phyloP scores from a whole-genome alignment of 805 yeast genomes.

The Candida khao-thaluensis region DNA sequence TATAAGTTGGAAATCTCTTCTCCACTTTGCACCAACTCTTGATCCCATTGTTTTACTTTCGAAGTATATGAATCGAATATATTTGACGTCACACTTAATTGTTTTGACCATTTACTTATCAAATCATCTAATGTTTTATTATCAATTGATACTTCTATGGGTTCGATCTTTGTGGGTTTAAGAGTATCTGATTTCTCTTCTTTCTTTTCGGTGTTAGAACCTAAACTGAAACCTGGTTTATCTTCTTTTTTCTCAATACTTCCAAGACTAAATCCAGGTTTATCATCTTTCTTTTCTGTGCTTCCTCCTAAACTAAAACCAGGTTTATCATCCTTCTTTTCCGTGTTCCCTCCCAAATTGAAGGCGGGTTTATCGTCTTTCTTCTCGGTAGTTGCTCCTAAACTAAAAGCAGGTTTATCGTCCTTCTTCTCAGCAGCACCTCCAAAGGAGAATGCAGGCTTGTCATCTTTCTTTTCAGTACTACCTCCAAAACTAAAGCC shows the following conservation, averaged over 20 bases:
- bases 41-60: constrained; percentile 84
- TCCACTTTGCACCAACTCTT: constrained; percentile 77
- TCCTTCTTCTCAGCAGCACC: constrained; percentile 13
- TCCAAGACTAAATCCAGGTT: constrained; percentile 9
- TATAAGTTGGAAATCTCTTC: constrained; percentile 78
- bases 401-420: constrained; percentile 14
- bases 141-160: constrained; percentile 73
- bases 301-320: constrained; percentile 22
- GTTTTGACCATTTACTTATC: constrained; percentile 89
- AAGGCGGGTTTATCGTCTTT: constrained; percentile 18
- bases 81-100: constrained; percentile 67
- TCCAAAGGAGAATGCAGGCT: constrained; percentile 18
- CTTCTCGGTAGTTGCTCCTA: constrained; percentile 10
- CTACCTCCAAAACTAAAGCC: constrained; percentile 20
- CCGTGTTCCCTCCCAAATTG: constrained; percentile 2
- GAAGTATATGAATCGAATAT: constrained; percentile 74
- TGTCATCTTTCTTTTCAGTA: constrained; percentile 15
- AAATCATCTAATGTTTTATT: constrained; percentile 92
- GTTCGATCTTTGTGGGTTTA: constrained; percentile 56
- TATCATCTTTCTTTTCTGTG: constrained; percentile 14
- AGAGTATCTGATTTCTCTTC: constrained; percentile 18
- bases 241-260: constrained; percentile 10
- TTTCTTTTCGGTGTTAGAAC: constrained; percentile 11
- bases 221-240: constrained; percentile 1
- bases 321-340: constrained; percentile 11